These are phyloP conservation scores for Prunus mume DNA, from an alignment of 306 rosid genomes.

Conservation along the genomic window DNA sequence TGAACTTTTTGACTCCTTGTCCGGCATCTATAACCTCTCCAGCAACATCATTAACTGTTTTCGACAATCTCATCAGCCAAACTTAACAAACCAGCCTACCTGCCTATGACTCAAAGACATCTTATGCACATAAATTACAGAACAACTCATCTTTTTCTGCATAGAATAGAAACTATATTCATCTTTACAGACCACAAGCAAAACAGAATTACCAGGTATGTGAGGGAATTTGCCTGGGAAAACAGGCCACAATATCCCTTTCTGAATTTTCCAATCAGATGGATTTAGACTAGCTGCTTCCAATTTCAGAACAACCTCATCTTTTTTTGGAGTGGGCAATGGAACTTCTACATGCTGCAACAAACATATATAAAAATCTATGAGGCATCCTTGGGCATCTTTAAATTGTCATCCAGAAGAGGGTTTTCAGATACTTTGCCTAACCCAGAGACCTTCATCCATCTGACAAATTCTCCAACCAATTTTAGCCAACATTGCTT, in stretches of 20 bases:
- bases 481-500: too few species aligned
- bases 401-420: background rate
- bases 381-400: background rate
- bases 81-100: background rate
- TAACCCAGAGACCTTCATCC: background rate
- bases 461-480: too few species aligned
- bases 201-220: constrained; percentile 44
- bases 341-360: constrained; percentile 65
- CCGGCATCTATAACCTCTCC: constrained; percentile 64
- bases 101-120: background rate
- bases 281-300: constrained; percentile 70
- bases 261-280: constrained; percentile 75
- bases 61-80: background rate
- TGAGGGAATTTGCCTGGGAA: constrained; percentile 54
- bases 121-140: background rate
- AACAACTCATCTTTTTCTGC: background rate
- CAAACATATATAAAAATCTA: background rate
- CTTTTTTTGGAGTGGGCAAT: constrained; percentile 47
- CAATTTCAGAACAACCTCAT: constrained; percentile 56
- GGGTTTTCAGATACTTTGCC: background rate
- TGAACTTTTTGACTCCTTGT: constrained; percentile 45
- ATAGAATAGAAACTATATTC: too few species aligned
- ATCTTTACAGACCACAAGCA: too few species aligned
- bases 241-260: constrained; percentile 42
- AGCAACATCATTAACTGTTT: constrained; percentile 55